Evolutionary conservation across 2,329 filamentous ascomycete genomes (phyloP).

Genomic region (Clarireedia homoeocarpa): DNA sequence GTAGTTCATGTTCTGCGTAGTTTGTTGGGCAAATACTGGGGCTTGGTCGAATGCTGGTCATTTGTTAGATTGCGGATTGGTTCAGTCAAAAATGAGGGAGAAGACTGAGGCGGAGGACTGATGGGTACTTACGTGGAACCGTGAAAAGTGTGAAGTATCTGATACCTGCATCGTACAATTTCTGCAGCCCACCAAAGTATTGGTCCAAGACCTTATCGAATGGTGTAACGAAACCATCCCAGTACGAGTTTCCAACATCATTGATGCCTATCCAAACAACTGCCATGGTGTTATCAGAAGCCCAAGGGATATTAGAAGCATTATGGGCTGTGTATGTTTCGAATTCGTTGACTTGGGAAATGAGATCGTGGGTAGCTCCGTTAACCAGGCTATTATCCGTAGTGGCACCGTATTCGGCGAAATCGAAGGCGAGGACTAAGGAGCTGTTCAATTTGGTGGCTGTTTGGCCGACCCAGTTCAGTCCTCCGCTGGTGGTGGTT

Average conservation of each 20-base stretch:
- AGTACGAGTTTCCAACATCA: slow-evolving; percentile 2
- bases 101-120: background rate
- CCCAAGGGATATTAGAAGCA: background rate
- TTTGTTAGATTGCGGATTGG: background rate
- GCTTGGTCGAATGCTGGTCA: slow-evolving; percentile 2
- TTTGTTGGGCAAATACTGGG: background rate
- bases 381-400: background rate
- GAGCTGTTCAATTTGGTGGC: slow-evolving; percentile 1
- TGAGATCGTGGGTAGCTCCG: background rate
- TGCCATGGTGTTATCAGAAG: slow-evolving; percentile 1
- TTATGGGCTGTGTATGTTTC: background rate
- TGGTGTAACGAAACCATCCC: background rate
- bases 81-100: background rate
- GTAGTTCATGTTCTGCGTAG: background rate
- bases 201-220: background rate
- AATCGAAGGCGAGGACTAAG: background rate
- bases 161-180: background rate
- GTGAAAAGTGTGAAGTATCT: background rate
- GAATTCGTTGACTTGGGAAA: background rate
- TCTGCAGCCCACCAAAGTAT: background rate
- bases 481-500: background rate
- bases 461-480: background rate
- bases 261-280: slow-evolving; percentile 1
- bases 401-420: slow-evolving; percentile 2
- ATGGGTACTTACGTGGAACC: background rate